These are phyloP conservation scores for Ustilago sp. DNA, from an alignment of 1,284 basidiomycete genomes.

Conservation along the genomic window DNA sequence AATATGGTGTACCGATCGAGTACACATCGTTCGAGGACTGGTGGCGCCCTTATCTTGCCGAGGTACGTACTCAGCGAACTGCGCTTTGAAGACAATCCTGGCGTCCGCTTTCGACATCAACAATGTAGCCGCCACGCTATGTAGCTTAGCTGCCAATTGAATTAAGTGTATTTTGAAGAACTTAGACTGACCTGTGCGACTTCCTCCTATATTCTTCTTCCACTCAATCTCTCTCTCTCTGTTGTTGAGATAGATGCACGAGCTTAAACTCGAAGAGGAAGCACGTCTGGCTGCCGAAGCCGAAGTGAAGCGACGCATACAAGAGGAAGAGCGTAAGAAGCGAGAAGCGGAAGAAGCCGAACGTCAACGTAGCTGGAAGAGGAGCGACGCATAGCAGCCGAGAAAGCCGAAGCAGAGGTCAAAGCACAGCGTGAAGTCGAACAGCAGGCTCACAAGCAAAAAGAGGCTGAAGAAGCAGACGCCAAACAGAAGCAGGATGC, in stretches of 20 bases:
- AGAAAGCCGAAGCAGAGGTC: constrained; percentile 27
- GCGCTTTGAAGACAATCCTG: background rate
- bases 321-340: constrained; percentile 47
- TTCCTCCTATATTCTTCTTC: background rate
- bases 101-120: background rate
- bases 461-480: constrained; percentile 31
- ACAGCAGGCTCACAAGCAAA: constrained; percentile 17
- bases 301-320: constrained; percentile 23
- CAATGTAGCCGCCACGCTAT: background rate
- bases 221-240: background rate
- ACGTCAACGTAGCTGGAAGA: constrained; percentile 32
- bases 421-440: constrained; percentile 17
- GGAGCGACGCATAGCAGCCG: constrained; percentile 27
- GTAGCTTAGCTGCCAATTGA: background rate
- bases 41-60: constrained; percentile 60
- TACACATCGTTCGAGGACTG: constrained; percentile 63
- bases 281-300: constrained; percentile 36
- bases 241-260: constrained; percentile 12
- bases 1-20: constrained; percentile 54
- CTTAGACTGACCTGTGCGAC: constrained; percentile 16
- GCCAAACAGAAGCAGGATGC: constrained; percentile 16
- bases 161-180: background rate
- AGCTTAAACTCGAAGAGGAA: constrained; percentile 38
- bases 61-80: constrained; percentile 32
- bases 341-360: constrained; percentile 35